phyloP scores from a whole-genome alignment of 2,329 filamentous ascomycete species.

The Fusarium luffae region DNA sequence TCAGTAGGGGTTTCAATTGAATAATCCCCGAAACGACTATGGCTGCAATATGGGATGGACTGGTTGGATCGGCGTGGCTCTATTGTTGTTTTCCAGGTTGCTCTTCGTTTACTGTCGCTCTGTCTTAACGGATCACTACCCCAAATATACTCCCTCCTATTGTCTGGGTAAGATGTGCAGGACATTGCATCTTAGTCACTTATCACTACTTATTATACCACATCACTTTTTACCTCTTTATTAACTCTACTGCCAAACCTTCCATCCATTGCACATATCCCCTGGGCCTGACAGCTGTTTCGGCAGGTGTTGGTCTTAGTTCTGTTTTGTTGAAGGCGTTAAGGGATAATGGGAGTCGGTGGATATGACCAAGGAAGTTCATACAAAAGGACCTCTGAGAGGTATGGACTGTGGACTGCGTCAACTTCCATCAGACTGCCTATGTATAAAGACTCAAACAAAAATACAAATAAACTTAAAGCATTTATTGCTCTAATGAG shows the following conservation, averaged over 20 bases:
- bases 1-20: slow-evolving; percentile 7
- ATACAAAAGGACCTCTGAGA: slow-evolving; percentile 17
- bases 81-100: slow-evolving; percentile 38
- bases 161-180: slow-evolving; percentile 24
- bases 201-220: slow-evolving; percentile 34
- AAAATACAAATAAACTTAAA: slow-evolving; percentile 25
- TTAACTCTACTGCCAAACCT: slow-evolving; percentile 17
- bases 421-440: slow-evolving; percentile 24
- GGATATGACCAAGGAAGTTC: slow-evolving; percentile 4
- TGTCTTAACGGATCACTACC: slow-evolving; percentile 38
- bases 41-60: slow-evolving; percentile 40
- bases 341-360: slow-evolving; percentile 14
- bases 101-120: slow-evolving; percentile 29
- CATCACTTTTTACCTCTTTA: slow-evolving; percentile 29
- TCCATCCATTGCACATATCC: slow-evolving; percentile 39
- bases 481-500: not conserved
- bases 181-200: slow-evolving; percentile 9
- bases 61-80: slow-evolving; percentile 46
- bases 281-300: slow-evolving; percentile 11
- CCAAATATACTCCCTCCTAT: slow-evolving; percentile 16
- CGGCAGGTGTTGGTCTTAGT: slow-evolving; percentile 15
- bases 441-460: slow-evolving; percentile 22
- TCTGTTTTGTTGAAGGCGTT: slow-evolving; percentile 26
- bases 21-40: slow-evolving; percentile 30
- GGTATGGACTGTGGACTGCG: slow-evolving; percentile 27